Evolutionary conservation across 345 rosid species (phyloP), one percentile per base, ranked within the genome.

Genomic region (Luvunga scandens): DNA sequence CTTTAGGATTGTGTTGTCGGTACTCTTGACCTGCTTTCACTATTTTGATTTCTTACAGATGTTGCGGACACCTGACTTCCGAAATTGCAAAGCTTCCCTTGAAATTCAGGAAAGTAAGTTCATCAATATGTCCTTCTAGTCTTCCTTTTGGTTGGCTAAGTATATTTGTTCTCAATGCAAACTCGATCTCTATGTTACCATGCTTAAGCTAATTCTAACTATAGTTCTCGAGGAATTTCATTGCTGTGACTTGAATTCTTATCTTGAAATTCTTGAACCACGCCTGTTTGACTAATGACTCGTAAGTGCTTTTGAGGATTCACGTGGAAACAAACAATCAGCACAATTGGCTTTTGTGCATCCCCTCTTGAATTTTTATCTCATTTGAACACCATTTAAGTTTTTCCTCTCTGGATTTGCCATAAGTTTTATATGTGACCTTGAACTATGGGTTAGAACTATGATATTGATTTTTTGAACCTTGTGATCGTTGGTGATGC

Each of bases 81-180:
- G 82, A 55, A 84, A 87, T 75, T 88, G 88, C 82, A 82, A 87
- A 75, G 97, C 87, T 48, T 91, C 97, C 61, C 71, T 75, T 19
- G 97, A 96, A 80, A 84, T 93, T 83, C 83, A 67, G 84, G 93
- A 88, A 78, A 83, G 98, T 95, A 86, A 88, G 98, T 48, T 76
- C 66, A 21, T 57, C 22, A 14, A 56, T 25, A 6, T 62, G 38
- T 19, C 61, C 36, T 66, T 53, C 38, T 28, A 72, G 28, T 77
- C 27, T 75, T 71, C 12, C 18, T 19, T 78, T 33, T 33, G 28
- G 38, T 78, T 30, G 28, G 66, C 48, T 31, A 2, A 6, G 67
- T 4, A 24, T 6, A 30, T 39, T 7, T 16, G 25, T 67, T 62
- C 0, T 22, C 24, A 69, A 33, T 34, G 66, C 10, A 19, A 61